These are phyloP conservation scores for Penicillium sp. DNA, from an alignment of 2,329 filamentous ascomycete species.

Conservation along the genomic window DNA sequence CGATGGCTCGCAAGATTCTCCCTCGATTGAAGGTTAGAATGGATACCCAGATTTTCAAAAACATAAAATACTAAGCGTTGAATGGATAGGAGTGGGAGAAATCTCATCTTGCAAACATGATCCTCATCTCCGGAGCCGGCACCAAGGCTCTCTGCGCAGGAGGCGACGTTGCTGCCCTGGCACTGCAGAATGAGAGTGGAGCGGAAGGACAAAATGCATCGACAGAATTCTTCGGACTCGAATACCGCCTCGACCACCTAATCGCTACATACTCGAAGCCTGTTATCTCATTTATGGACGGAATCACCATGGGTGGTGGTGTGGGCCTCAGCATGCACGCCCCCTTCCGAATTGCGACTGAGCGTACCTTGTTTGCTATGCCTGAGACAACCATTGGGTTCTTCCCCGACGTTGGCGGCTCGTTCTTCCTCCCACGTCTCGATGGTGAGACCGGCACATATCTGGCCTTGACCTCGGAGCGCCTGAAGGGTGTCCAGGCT, in stretches of 20 bases:
- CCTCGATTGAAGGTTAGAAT: constrained; percentile 65
- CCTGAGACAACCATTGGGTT: constrained; percentile 97
- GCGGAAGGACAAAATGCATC: constrained; percentile 70
- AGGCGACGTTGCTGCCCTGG: constrained; percentile 82
- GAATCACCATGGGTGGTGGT: constrained; percentile 96
- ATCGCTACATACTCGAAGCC: constrained; percentile 94
- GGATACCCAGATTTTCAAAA: not conserved
- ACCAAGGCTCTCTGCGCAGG: constrained; percentile 86
- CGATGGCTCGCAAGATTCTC: constrained; percentile 93
- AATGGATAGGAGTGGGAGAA: constrained; percentile 75
- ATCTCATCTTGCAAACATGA: constrained; percentile 87
- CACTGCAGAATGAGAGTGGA: constrained; percentile 66
- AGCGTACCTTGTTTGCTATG: constrained; percentile 96
- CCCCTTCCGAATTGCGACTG: constrained; percentile 93
- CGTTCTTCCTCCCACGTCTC: constrained; percentile 91
- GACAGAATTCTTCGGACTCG: constrained; percentile 82
- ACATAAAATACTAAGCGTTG: constrained; percentile 14
- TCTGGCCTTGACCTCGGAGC: constrained; percentile 85
- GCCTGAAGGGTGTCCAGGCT: constrained; percentile 75
- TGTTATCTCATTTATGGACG: constrained; percentile 93
- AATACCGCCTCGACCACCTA: constrained; percentile 94
- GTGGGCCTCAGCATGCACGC: constrained; percentile 93
- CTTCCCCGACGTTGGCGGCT: constrained; percentile 96
- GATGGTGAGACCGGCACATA: constrained; percentile 86
- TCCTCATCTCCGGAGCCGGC: constrained; percentile 89